A percentile compares a stretch with the other conserved stretches of the same genome.
Evolutionary conservation across 2,329 filamentous ascomycete species (phyloP).

Genomic region (Beauveria medogensis): DNA sequence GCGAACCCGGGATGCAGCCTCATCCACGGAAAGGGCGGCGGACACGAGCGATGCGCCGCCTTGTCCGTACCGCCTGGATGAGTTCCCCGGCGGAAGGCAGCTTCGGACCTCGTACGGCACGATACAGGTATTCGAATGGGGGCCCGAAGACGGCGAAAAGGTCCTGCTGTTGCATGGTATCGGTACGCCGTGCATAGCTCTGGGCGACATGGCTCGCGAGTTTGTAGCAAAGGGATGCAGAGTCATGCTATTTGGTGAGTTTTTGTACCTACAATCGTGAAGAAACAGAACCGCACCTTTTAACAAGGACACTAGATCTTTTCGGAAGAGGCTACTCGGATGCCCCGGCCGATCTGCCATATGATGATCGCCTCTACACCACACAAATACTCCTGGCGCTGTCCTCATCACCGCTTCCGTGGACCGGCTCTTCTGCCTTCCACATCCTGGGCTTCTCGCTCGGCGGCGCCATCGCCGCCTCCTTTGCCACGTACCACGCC

Average conservation of each 20-base stretch:
- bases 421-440: constrained; percentile 50
- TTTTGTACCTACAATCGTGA: not conserved
- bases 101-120: constrained; percentile 63
- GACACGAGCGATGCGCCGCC: constrained; percentile 18
- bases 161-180: constrained; percentile 76
- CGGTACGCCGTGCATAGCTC: constrained; percentile 64
- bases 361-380: constrained; percentile 57
- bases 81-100: constrained; percentile 60
- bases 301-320: constrained; percentile 42
- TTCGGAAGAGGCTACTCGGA: constrained; percentile 75
- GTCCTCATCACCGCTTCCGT: constrained; percentile 52
- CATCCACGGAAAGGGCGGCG: not conserved
- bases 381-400: constrained; percentile 58
- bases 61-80: constrained; percentile 60
- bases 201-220: constrained; percentile 57
- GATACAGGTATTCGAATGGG: constrained; percentile 73
- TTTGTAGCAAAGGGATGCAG: constrained; percentile 60
- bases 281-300: not conserved
- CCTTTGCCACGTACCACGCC: constrained; percentile 63
- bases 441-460: constrained; percentile 72
- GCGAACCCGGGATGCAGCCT: constrained; percentile 4
- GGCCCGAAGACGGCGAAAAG: constrained; percentile 60
- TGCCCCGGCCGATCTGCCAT: constrained; percentile 48
- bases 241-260: constrained; percentile 69
- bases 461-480: constrained; percentile 64